Evolutionary conservation across 352 stramenopile genomes (phyloP), one percentile per base, ranked within the genome.

Genomic region (Thraustochytrium striatum): DNA sequence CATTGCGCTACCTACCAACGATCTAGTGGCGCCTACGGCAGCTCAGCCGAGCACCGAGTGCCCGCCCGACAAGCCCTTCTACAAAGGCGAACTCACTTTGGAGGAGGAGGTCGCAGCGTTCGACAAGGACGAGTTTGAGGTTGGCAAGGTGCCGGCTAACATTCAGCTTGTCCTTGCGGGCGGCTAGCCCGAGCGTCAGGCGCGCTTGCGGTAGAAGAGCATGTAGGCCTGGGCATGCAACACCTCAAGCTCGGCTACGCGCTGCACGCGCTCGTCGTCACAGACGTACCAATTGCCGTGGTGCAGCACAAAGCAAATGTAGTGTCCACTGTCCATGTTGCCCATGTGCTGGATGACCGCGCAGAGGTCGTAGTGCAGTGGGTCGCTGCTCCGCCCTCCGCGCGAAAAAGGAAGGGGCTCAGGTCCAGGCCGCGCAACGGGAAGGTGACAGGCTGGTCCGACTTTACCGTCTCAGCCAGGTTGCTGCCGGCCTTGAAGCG

Each of bases 241-340:
- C 25, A 75, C 65, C 9, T 75, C 65, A 11, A 43, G 9, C 7
- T 38, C 32, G 8, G 65, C 16, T 13, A 61, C 65, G 25, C 65
- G 65, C 9, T 61, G 50, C 19, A 75, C 65, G 5, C 58, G 68
- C 13, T 61, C 39, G 52, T 75, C 65, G 39, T 75, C 65, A 30
- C 65, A 75, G 41, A 47, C 61, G 65, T 62, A 75, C 65, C 65
- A 75, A 30, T 30, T 43, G 5, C 52, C 52, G 47, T 61, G 65
- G 30, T 75, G 65, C 50, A 75, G 30, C 11, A 75, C 61, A n/a
- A 75, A 75, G 50, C 65, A 75, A 61, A 75, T 61, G 30, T 75
- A 75, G 52, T 75, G 65, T 13, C 65, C 65, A n/a, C 65, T 75
- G 39, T 75, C 65, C 28, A 75, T 75, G 65, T 61, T 75, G n/a